Conservation (phyloP, 1,284 basidiomycete genomes). For the Ustilago trichophora region DNA sequence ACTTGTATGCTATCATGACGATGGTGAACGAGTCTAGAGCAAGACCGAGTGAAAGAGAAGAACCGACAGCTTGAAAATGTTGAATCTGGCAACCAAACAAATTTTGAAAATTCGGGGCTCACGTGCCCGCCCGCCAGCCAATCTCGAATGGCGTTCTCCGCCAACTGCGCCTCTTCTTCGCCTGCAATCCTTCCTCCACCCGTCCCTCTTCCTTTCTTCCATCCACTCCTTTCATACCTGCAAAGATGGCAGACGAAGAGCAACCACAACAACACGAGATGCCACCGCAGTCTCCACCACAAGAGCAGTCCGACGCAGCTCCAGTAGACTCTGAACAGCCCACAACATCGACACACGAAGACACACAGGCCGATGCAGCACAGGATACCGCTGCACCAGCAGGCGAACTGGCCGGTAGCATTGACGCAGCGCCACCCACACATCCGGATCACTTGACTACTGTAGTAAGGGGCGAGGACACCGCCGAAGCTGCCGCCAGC, state of each 20-base stretch:
- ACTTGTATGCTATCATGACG: too few relatives aligned
- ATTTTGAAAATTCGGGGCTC: background rate
- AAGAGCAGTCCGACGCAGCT: background rate
- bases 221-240: background rate
- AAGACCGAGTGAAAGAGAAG: too few relatives aligned
- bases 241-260: conserved; percentile 37
- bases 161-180: background rate
- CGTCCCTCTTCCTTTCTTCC: background rate
- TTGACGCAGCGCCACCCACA: conserved; percentile 20
- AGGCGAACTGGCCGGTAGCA: conserved; percentile 10
- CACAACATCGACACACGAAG: background rate
- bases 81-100: background rate
- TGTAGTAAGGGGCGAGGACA: conserved; percentile 24
- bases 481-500: conserved; percentile 21
- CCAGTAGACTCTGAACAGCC: background rate
- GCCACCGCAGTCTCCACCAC: conserved; percentile 4
- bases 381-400: conserved; percentile 2
- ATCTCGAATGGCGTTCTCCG: background rate
- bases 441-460: conserved; percentile 16
- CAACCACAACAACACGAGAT: conserved; percentile 10
- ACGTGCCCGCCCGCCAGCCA: conserved; percentile 22
- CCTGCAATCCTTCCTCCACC: background rate
- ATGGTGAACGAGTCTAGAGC: too few relatives aligned
- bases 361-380: background rate
- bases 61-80: too few relatives aligned